Evolutionary conservation across 2,329 filamentous ascomycete species (phyloP), one percentile per base, ranked within the genome.

Genomic region (Penicillium sp.): DNA sequence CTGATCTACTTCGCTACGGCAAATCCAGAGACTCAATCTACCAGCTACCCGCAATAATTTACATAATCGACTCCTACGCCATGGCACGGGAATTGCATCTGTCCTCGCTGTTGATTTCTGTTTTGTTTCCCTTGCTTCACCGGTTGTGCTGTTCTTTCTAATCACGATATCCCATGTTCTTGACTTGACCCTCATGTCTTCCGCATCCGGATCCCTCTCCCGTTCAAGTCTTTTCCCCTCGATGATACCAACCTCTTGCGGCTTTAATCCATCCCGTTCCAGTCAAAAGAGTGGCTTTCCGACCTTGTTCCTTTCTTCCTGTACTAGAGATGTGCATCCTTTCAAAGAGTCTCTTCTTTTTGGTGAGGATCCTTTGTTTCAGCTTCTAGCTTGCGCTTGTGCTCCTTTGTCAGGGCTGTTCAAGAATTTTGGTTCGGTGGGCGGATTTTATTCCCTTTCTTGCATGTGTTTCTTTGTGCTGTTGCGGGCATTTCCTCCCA

Each of bases 21-120:
- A 54, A 26, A 41, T 62, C 53, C 67, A 71, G 69, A 71, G 66
- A 69, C 63, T 56, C 66, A 65, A 67, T 62, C 68, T 59, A 59
- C 62, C 65, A 67, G 61, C 63, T 70, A 70, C 63, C 62, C 65
- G 56, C 69, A 71, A 69, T 71, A 70, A 68, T 67, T 58, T 52
- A 53, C 41, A 45, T 61, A 59, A 59, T 63, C 49, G 45, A 46
- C 57, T 44, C 38, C 51, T 42, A 59, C 53, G 56, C 57, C 49
- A 52, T 60, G 60, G 57, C 55, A 56, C 57, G 52, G 47, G 51
- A 24, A 34, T 50, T 54, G 58, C 59, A 63, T 59, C 50, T 65
- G 18, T 54, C 53, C 28, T 12, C 12, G 24, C 24, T 26, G 24
- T 26, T 21, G 18, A 21, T 21, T 21, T 21, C 18, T 2, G 2